Base-by-base conservation (phyloP, 768 basidiomycete species). In the Phaeolepiota aurea region DNA sequence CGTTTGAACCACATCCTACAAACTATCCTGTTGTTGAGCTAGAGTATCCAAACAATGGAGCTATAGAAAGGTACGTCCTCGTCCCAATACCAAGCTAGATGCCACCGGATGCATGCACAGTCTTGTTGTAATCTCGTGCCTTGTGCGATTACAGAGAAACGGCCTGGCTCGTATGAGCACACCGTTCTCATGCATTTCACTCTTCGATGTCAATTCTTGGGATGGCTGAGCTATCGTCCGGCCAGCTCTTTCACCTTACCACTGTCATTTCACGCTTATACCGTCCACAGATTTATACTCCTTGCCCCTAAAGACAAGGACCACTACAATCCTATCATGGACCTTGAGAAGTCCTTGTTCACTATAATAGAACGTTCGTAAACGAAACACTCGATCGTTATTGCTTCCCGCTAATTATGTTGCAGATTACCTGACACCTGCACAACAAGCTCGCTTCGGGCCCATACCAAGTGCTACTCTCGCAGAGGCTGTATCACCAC, bases 311-410 rank as follows among this genome's bases (percentile, higher is more conserved):
- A 79, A 52, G 87, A 91, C 66, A 78, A 78, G 49, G 87, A 91
- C 50, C 85, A 89, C 48, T 91, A 89, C 59, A 83, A 86, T 54
- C 88, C 88, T 11, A 81, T 91, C 42, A 72, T 82, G 68, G 84
- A 84, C 53, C 64, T 91, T 22, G 82, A 87, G 62, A 68, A 71
- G 44, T 72, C 80, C 9, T 59, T 91, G 20, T 71, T 79, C 56
- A 77, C 77, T 37, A 87, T 90, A 34, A 61, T 88, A 44, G 74
- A 85, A 60, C 72, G 85, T 84, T 43, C 21, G 75, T 54, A n/a
- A 25, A 19, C 16, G 12, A 25, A 15, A 34, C 30, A 23, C 39
- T 15, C 16, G 44, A 41, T 42, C 13, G 3, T 14, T 35, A 15
- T n/a, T n/a, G 16, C 42, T 30, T 42, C 40, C 52, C 10, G 55